phyloP scores from a whole-genome alignment of 73 alveolate genomes.

The Paramecium primaurelia region DNA sequence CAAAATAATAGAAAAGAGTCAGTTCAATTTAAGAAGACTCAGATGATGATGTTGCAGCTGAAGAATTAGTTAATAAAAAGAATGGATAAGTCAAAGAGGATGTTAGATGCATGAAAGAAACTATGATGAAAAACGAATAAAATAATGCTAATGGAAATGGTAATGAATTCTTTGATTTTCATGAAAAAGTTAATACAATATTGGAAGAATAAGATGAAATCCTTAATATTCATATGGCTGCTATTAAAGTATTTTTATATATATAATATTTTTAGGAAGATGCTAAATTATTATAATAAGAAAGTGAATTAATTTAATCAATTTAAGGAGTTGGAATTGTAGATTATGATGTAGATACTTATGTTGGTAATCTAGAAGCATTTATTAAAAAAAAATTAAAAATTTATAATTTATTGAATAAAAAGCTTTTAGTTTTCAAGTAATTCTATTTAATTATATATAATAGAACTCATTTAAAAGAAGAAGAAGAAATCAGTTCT shows the following conservation, averaged over 20 bases:
- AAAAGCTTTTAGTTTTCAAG: conserved; percentile 85
- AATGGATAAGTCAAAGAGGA: conserved; percentile 75
- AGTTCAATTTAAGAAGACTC: conserved; percentile 64
- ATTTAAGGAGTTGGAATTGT: conserved; percentile 85
- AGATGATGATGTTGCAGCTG: conserved; percentile 61
- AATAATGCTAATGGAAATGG: conserved; percentile 59
- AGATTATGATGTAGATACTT: conserved; percentile 88
- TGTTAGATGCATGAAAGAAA: conserved; percentile 72
- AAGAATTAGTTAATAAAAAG: conserved; percentile 59
- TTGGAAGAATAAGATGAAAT: conserved; percentile 93
- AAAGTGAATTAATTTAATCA: conserved; percentile 87
- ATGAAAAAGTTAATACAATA: conserved; percentile 85
- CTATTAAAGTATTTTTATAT: conserved; percentile 67
- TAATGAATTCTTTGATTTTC: conserved; percentile 78
- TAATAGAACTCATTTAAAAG: conserved; percentile 49
- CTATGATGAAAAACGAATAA: conserved; percentile 68
- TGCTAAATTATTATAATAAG: conserved; percentile 92
- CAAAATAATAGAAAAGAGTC: conserved; percentile 69
- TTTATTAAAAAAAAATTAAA: conserved; percentile 84
- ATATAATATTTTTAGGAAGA: conserved; percentile 68
- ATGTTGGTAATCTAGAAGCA: conserved; percentile 79
- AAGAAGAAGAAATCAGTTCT: conserved; percentile 63
- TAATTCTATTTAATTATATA: neutral
- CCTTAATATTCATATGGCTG: conserved; percentile 84
- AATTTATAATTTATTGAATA: conserved; percentile 78